A percentile compares a stretch with the other conserved stretches of the same genome.
These are phyloP conservation scores for Geotrichum carabidarum DNA, from an alignment of 1,139 yeast species.

Conservation along the genomic window DNA sequence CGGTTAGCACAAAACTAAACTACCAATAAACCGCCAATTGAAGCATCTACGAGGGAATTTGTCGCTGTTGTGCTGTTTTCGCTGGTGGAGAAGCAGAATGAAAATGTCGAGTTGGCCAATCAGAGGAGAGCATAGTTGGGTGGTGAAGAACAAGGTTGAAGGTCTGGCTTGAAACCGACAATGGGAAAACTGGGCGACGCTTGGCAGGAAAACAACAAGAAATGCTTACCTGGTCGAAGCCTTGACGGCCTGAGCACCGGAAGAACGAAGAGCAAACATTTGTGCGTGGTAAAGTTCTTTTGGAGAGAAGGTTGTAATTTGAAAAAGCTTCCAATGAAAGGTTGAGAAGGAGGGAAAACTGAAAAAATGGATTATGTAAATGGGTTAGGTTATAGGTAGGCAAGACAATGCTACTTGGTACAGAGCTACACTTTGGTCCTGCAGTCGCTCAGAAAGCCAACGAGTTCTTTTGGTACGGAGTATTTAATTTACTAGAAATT, in stretches of 20 bases:
- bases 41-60: background rate
- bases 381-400: background rate
- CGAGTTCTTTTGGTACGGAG: background rate
- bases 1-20: background rate
- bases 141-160: background rate
- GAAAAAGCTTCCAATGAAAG: conserved; percentile 13
- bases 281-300: conserved; percentile 7
- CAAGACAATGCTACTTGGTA: background rate
- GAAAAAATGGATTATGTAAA: background rate
- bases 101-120: conserved; percentile 11
- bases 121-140: conserved; percentile 15
- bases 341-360: background rate
- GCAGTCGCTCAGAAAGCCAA: background rate
- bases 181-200: background rate
- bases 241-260: conserved; percentile 28
- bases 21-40: background rate
- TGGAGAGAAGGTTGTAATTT: background rate
- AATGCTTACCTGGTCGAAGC: conserved; percentile 26
- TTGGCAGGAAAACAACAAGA: background rate
- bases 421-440: no score
- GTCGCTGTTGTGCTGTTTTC: background rate
- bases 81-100: background rate
- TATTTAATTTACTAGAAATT: no score
- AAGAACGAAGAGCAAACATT: conserved; percentile 33
- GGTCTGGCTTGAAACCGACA: conserved; percentile 1